Conservation (phyloP, 192 early-diverging fungal species). For the Rhizophagus prolifer region DNA sequence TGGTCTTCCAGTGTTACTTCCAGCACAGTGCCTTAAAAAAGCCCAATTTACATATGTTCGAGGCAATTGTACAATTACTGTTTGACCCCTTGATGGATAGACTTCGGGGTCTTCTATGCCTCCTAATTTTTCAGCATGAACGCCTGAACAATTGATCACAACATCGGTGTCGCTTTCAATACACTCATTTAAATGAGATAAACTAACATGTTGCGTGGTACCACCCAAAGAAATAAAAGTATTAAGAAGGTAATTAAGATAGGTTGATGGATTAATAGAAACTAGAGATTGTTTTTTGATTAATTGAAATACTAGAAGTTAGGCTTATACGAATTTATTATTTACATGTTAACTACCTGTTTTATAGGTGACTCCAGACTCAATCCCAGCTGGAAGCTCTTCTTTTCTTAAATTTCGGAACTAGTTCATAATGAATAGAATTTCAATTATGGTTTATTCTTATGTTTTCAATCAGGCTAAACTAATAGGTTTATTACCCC, state of each 20-base stretch:
- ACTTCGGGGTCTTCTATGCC: constrained; percentile 73
- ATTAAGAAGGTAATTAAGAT: constrained; percentile 59
- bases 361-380: constrained; percentile 61
- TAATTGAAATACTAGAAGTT: constrained; percentile 8
- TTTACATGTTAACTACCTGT: constrained; percentile 42
- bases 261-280: constrained; percentile 64
- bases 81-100: constrained; percentile 81
- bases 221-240: constrained; percentile 55
- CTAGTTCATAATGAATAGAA: constrained; percentile 22
- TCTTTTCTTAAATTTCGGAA: constrained; percentile 42
- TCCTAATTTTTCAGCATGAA: constrained; percentile 61
- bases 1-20: constrained; percentile 34
- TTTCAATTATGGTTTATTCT: not conserved
- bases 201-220: constrained; percentile 33
- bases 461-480: not conserved
- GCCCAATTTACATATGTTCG: constrained; percentile 55
- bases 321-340: not conserved
- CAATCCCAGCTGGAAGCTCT: constrained; percentile 52
- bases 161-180: constrained; percentile 46
- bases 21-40: constrained; percentile 18
- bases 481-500: constrained; percentile 45
- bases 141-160: constrained; percentile 80
- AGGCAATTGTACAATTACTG: constrained; percentile 66
- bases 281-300: constrained; percentile 33
- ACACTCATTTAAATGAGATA: constrained; percentile 52